These are phyloP conservation scores for Nicotiana otophora DNA, from an alignment of 257 asterid species.

Conservation along the genomic window DNA sequence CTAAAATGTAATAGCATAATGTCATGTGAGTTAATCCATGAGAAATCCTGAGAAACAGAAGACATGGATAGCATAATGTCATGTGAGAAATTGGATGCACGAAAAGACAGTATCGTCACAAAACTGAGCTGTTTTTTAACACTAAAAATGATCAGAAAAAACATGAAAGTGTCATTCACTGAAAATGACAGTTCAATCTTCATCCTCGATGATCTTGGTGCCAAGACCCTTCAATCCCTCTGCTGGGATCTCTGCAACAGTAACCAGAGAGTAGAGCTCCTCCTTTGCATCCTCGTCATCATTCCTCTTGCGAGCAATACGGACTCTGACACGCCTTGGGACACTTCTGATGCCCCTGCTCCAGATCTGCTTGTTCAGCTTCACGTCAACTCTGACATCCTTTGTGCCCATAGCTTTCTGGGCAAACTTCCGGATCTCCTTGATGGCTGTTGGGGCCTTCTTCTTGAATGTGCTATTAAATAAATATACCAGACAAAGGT, in stretches of 20 bases:
- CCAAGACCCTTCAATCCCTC: conserved; percentile 53
- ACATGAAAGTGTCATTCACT: neutral
- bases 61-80: neutral
- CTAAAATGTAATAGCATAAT: too few relatives aligned
- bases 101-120: neutral
- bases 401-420: conserved; percentile 50
- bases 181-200: conserved; percentile 19
- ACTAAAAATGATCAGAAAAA: neutral
- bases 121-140: neutral
- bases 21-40: neutral
- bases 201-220: conserved; percentile 48
- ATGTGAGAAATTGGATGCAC: neutral
- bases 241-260: conserved; percentile 44
- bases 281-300: conserved; percentile 65
- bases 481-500: neutral
- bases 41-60: neutral
- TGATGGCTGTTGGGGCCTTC: conserved; percentile 58
- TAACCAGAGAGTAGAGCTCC: conserved; percentile 56
- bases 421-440: conserved; percentile 53
- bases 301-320: conserved; percentile 58
- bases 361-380: conserved; percentile 58
- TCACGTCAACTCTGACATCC: conserved; percentile 53
- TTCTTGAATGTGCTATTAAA: conserved; percentile 46
- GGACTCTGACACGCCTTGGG: conserved; percentile 50
- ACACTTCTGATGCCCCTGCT: conserved; percentile 62